Percentiles rank a stretch among this genome's conserved stretches.
Evolutionary conservation across 2,329 filamentous ascomycete species (phyloP).

Genomic region (Xylaria sp.): DNA sequence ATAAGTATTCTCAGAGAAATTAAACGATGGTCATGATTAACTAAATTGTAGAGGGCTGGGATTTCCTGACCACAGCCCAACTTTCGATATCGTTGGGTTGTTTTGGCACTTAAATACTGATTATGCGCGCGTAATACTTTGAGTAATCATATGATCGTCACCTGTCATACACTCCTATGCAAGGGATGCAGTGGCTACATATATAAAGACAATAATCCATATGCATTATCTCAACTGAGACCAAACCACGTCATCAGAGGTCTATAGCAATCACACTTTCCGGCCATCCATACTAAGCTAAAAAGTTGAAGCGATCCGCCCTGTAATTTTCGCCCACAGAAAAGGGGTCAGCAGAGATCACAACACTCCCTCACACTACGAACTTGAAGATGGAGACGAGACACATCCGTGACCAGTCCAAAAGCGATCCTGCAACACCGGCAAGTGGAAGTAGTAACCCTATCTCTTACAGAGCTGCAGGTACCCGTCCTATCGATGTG

Average conservation of each 20-base stretch:
- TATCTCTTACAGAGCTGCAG: constrained; percentile 19
- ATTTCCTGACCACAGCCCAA: not conserved
- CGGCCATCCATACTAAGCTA: not conserved
- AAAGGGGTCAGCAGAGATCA: not conserved
- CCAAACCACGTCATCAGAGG: not conserved
- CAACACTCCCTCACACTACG: not conserved
- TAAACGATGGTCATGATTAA: not conserved
- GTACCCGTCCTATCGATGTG: constrained; percentile 22
- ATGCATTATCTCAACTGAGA: not conserved
- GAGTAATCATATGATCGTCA: not conserved
- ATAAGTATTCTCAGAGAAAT: not conserved
- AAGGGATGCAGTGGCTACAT: not conserved
- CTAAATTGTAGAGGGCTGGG: not conserved
- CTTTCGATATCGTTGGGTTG: not conserved
- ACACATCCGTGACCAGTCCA: not conserved
- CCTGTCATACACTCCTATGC: not conserved
- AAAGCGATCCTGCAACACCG: not conserved
- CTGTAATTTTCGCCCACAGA: not conserved
- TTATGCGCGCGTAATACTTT: not conserved
- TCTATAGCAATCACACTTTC: not conserved
- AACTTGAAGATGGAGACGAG: not conserved
- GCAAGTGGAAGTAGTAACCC: not conserved
- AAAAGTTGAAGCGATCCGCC: not conserved
- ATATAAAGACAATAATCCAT: not conserved
- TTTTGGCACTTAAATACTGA: not conserved